phyloP scores from a whole-genome alignment of 768 basidiomycete genomes.

The Tulasnella sp. region DNA sequence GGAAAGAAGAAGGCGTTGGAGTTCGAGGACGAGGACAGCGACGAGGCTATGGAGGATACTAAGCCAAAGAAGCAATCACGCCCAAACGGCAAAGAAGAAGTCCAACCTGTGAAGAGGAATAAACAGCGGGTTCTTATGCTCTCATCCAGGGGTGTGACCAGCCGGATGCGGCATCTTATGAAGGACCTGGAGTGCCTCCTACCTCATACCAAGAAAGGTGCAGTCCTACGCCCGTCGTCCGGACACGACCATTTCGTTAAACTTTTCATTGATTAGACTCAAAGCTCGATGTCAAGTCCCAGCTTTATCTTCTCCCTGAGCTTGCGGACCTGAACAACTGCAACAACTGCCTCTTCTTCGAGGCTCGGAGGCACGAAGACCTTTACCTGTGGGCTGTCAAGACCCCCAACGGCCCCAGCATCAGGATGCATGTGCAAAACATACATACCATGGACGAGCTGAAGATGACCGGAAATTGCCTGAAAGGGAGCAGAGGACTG shows the following conservation, averaged over 20 bases:
- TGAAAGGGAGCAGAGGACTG: conserved; percentile 90
- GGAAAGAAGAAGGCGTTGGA: conserved; percentile 39
- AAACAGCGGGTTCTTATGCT: conserved; percentile 93
- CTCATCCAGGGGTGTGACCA: conserved; percentile 89
- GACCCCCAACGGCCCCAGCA: conserved; percentile 94
- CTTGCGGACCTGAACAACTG: conserved; percentile 96
- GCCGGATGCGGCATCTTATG: conserved; percentile 97
- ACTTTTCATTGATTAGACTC: conserved; percentile 56
- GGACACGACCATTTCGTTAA: not conserved
- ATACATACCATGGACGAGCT: conserved; percentile 99
- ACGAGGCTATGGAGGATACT: conserved; percentile 34
- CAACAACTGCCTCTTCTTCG: conserved; percentile 96
- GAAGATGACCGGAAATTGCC: conserved; percentile 98
- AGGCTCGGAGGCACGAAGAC: conserved; percentile 92
- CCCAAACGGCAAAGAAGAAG: not conserved
- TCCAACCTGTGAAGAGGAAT: conserved; percentile 62
- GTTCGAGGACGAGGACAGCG: conserved; percentile 35
- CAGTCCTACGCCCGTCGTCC: conserved; percentile 30
- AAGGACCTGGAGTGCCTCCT: conserved; percentile 84
- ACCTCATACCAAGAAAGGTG: conserved; percentile 96
- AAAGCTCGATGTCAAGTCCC: conserved; percentile 95
- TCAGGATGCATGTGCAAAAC: conserved; percentile 97
- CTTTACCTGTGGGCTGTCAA: conserved; percentile 96
- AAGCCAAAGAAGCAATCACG: not conserved
- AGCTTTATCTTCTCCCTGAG: conserved; percentile 87